Conservation (phyloP, 2,329 filamentous ascomycete genomes). For the Colletotrichum theobromicola region DNA sequence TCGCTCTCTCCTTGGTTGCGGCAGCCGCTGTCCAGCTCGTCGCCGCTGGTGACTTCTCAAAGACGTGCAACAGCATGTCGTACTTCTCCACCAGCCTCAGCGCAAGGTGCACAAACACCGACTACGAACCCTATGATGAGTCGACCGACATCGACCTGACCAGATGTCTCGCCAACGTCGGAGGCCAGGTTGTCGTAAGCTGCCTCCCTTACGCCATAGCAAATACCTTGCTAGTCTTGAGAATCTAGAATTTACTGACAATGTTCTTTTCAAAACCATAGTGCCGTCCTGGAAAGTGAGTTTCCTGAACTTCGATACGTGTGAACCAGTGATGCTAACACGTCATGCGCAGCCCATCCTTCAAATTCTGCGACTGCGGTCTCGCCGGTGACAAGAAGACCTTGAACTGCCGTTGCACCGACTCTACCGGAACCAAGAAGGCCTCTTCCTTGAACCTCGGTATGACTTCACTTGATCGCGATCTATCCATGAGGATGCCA, state of each 20-base stretch:
- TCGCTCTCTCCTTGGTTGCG: not conserved
- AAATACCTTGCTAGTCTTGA: accelerated
- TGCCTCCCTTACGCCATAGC: accelerated
- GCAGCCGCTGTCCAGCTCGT: not conserved
- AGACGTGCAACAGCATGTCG: not conserved
- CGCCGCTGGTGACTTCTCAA: not conserved
- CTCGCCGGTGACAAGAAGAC: not conserved
- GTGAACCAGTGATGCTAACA: too few relatives aligned
- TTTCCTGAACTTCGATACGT: too few relatives aligned
- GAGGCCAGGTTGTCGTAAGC: not conserved
- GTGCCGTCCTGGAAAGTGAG: not conserved
- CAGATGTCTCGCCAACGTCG: not conserved
- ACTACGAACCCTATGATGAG: not conserved
- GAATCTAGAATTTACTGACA: accelerated
- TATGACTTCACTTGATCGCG: too few relatives aligned
- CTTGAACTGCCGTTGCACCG: not conserved
- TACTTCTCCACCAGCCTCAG: not conserved
- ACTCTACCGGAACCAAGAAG: not conserved
- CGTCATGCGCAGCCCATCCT: not conserved
- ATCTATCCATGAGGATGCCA: too few relatives aligned
- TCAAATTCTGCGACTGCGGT: not conserved
- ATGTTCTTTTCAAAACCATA: not conserved
- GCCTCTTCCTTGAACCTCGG: not conserved
- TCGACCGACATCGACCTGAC: not conserved
- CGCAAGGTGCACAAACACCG: not conserved